Base-by-base conservation (phyloP, 2,329 filamentous ascomycete species). In the Beauveria sp. region DNA sequence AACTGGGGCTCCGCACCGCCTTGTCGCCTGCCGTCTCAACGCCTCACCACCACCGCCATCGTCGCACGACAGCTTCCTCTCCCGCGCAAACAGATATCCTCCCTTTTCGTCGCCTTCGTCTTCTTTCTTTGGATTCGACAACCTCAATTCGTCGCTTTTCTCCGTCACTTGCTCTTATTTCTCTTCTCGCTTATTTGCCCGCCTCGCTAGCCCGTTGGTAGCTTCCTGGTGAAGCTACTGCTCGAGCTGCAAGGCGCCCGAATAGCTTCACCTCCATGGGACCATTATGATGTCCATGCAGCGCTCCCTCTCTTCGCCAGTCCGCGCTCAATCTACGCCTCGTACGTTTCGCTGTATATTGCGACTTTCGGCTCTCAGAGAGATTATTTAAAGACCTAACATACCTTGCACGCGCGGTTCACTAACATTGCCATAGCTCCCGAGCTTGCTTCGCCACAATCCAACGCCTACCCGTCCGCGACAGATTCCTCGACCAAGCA, bases 211-310 rank as follows among this genome's bases (percentile, higher is more conserved):
- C 59, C 53, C 54, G 46, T 58, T 62, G 60, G 62, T 62, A 62
- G 62, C 62, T 62, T 62, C 60, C 46, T 54, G 52, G 60, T 66
- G 66, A 67, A 69, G 69, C 70, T 68, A 62, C 66, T 64, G 62
- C 63, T 70, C 64, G 72, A 70, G 72, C 76, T 75, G 69, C 67
- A 69, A 64, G 66, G 69, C 68, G 63, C 64, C 57, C 51, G 51
- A 63, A 65, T 62, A 61, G 62, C 66, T 64, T 66, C 55, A 60
- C 66, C 69, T 72, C 69, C 70, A 80, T 79, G 77, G 75, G 72
- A 72, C 73, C 79, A 80, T 72, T 74, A 84, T 84, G 80, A 81
- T 82, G 71, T 80, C 82, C 74, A 84, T 84, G 82, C 81, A 85
- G 75, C 80, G 80, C 68, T 84, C 83, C 65, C 76, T 82, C 64